These are phyloP conservation scores for Pseudocercospora pini-densiflorae DNA, from an alignment of 2,329 filamentous ascomycete species.

Conservation along the genomic window DNA sequence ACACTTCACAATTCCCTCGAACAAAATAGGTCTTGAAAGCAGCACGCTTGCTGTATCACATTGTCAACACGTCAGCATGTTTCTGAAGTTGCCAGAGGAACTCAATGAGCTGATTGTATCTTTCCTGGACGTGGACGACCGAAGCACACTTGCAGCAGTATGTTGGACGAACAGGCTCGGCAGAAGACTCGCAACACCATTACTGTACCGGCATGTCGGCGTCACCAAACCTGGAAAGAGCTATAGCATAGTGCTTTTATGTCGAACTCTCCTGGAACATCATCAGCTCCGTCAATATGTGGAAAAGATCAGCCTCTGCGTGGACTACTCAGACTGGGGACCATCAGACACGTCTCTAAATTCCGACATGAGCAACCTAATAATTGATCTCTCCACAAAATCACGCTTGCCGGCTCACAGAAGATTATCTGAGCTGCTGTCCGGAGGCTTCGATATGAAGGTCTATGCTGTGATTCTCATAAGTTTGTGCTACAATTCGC, in stretches of 20 bases:
- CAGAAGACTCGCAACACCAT: neutral
- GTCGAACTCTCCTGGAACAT: neutral
- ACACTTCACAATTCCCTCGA: neutral
- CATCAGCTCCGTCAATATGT: neutral
- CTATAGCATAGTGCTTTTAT: neutral
- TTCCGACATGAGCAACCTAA: neutral
- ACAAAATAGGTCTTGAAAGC: neutral
- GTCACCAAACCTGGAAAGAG: neutral
- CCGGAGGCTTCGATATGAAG: neutral
- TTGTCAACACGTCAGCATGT: neutral
- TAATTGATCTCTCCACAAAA: neutral
- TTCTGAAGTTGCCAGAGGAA: neutral
- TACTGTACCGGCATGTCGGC: neutral
- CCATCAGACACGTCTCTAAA: neutral
- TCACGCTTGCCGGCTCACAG: neutral
- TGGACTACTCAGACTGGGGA: neutral
- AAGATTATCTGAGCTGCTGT: neutral
- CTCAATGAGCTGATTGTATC: neutral
- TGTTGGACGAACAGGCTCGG: neutral
- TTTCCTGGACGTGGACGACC: neutral
- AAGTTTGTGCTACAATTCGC: neutral
- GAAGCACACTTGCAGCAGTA: neutral
- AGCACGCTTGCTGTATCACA: neutral
- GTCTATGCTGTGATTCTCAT: neutral
- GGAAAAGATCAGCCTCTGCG: neutral